A percentile compares a stretch with the other conserved stretches of the same genome.
Conservation (phyloP, 106 monocot genomes). For the Dioscorea dumetorum region DNA sequence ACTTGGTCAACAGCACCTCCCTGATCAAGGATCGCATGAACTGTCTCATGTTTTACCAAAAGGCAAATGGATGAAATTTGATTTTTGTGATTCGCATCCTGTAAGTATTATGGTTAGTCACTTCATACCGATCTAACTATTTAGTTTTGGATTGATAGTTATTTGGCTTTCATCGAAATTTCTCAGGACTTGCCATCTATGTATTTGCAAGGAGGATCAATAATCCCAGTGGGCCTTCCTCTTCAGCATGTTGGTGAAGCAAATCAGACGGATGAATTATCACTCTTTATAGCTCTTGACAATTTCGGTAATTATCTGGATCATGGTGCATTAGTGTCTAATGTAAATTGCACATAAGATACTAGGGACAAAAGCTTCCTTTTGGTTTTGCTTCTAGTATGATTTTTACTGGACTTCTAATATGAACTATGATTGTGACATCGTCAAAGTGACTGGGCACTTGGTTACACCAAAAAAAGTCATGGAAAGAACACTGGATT, state of each 20-base stretch:
- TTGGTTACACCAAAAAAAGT: no score
- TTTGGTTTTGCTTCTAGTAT: no score
- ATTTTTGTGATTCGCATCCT: slow-evolving; percentile 94
- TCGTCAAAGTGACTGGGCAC: no score
- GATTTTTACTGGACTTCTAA: no score
- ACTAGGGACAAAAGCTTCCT: no score
- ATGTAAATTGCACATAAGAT: no score
- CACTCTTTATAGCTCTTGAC: slow-evolving; percentile 73
- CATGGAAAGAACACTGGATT: no score
- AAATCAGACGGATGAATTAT: slow-evolving; percentile 56
- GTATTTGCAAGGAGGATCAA: slow-evolving; percentile 91
- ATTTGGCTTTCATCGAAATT: not conserved
- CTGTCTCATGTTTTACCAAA: slow-evolving; percentile 44
- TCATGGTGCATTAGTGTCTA: not conserved
- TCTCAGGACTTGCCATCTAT: slow-evolving; percentile 85
- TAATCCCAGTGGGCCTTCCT: slow-evolving; percentile 78
- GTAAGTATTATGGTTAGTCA: slow-evolving; percentile 31
- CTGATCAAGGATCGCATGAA: slow-evolving; percentile 71
- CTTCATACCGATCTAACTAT: not conserved
- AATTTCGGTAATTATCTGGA: slow-evolving; percentile 51
- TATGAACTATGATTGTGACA: no score
- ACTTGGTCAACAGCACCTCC: slow-evolving; percentile 42
- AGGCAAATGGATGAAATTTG: slow-evolving; percentile 88
- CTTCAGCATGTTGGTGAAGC: slow-evolving; percentile 83
- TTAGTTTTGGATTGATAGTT: not conserved